These are phyloP conservation scores for Aspergillus novoparasiticus DNA, from an alignment of 2,329 filamentous ascomycete genomes.

Conservation along the genomic window DNA sequence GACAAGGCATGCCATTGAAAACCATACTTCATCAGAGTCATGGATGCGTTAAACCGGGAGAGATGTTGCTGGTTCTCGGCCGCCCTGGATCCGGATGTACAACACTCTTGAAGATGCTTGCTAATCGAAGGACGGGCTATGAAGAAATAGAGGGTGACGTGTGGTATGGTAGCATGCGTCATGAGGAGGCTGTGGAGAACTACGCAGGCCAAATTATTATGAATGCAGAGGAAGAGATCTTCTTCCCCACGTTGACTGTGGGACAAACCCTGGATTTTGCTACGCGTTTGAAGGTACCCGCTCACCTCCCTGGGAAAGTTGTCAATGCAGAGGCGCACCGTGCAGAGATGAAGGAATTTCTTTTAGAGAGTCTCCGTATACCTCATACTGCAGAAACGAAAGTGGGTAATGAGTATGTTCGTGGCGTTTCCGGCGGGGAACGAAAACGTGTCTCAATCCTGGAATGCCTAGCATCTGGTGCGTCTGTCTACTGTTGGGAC, in stretches of 20 bases:
- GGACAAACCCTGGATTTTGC: conserved; percentile 51
- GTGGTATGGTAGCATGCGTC: not conserved
- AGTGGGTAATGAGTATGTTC: conserved; percentile 63
- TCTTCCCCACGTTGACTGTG: conserved; percentile 53
- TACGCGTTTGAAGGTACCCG: conserved; percentile 6
- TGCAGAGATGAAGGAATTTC: not conserved
- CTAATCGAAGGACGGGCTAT: conserved; percentile 63
- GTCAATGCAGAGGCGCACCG: not conserved
- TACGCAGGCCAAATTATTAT: conserved; percentile 61
- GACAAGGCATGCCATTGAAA: conserved; percentile 4
- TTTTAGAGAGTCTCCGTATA: conserved; percentile 2
- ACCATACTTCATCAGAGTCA: conserved; percentile 65
- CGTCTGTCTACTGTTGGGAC: conserved; percentile 65
- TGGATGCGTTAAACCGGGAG: conserved; percentile 69
- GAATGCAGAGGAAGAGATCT: conserved; percentile 54
- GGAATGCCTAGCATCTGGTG: conserved; percentile 61
- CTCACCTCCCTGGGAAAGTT: not conserved
- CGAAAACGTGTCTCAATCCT: conserved; percentile 69
- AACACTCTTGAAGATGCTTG: conserved; percentile 67
- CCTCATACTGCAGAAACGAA: conserved; percentile 52
- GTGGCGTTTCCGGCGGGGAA: conserved; percentile 69
- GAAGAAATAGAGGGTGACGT: conserved; percentile 50
- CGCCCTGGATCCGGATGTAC: conserved; percentile 69
- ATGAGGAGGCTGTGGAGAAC: conserved; percentile 40
- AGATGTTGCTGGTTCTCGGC: conserved; percentile 69